Conservation (phyloP, 805 yeast species). For the Suhomyces xylopsoci region DNA sequence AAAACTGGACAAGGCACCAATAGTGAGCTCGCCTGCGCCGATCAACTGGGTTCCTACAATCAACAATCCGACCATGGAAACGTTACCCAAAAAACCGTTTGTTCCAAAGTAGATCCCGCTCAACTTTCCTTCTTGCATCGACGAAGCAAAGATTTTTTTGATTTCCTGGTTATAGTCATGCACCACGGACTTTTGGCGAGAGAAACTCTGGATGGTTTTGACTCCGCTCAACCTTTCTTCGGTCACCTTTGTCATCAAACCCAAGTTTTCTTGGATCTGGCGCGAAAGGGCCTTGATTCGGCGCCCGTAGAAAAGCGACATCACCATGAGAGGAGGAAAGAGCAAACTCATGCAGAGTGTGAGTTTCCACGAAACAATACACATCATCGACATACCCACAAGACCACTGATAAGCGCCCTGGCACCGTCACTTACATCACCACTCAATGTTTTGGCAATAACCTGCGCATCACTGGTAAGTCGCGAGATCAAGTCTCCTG, state of each 20-base stretch:
- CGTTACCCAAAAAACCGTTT: conserved; percentile 82
- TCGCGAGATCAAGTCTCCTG: conserved; percentile 89
- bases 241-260: conserved; percentile 81
- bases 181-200: conserved; percentile 78
- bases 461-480: conserved; percentile 85
- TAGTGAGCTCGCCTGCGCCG: conserved; percentile 65
- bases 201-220: conserved; percentile 85
- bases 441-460: conserved; percentile 81
- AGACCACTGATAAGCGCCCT: conserved; percentile 77
- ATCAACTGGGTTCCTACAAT: conserved; percentile 84
- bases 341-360: conserved; percentile 77
- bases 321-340: conserved; percentile 78
- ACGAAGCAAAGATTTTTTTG: conserved; percentile 58
- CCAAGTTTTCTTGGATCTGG: conserved; percentile 78
- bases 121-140: conserved; percentile 75
- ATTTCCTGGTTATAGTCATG: conserved; percentile 72
- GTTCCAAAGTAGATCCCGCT: conserved; percentile 75
- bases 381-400: conserved; percentile 91
- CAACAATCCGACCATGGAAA: conserved; percentile 71
- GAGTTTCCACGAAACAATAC: conserved; percentile 75
- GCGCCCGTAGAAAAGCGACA: conserved; percentile 81
- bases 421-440: conserved; percentile 88
- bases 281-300: conserved; percentile 71
- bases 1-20: conserved; percentile 89
- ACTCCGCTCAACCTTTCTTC: conserved; percentile 88